Evolutionary conservation across 2,329 filamentous ascomycete species (phyloP).

Genomic region (Metarhizium robertsii): DNA sequence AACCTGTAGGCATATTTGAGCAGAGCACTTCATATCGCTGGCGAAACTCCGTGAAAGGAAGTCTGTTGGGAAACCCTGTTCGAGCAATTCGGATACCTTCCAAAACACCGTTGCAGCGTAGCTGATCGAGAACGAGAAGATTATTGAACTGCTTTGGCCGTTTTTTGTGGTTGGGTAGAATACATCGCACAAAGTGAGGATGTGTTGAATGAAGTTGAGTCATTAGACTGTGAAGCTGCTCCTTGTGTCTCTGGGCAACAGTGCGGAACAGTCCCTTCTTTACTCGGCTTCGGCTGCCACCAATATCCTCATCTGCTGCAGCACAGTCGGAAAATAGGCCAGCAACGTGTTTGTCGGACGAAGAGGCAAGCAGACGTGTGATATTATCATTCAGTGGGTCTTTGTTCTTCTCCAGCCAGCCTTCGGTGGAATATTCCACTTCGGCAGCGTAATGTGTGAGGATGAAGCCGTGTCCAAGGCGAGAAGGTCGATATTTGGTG

Average conservation of each 20-base stretch:
- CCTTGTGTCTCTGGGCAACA: slow-evolving; percentile 93
- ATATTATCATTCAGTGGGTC: slow-evolving; percentile 96
- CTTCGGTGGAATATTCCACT: slow-evolving; percentile 90
- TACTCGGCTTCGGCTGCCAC: slow-evolving; percentile 65
- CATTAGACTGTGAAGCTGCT: slow-evolving; percentile 97
- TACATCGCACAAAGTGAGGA: slow-evolving; percentile 96
- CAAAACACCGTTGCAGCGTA: slow-evolving; percentile 98
- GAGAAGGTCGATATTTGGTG: slow-evolving; percentile 80
- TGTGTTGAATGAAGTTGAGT: slow-evolving; percentile 88
- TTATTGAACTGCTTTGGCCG: slow-evolving; percentile 86
- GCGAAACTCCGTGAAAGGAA: slow-evolving; percentile 88
- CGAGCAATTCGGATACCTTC: slow-evolving; percentile 96
- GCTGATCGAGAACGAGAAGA: slow-evolving; percentile 86
- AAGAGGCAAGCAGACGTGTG: slow-evolving; percentile 76
- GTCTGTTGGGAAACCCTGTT: slow-evolving; percentile 90
- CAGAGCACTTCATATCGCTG: slow-evolving; percentile 95
- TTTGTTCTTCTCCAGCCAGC: slow-evolving; percentile 98
- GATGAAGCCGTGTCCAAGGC: slow-evolving; percentile 85
- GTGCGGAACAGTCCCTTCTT: slow-evolving; percentile 97
- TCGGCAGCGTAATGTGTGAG: slow-evolving; percentile 96
- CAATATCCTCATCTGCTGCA: slow-evolving; percentile 65
- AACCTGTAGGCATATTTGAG: slow-evolving; percentile 76
- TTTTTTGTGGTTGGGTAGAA: slow-evolving; percentile 97
- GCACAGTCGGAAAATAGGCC: slow-evolving; percentile 81
- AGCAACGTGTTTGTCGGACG: slow-evolving; percentile 74